phyloP scores from a whole-genome alignment of 2,329 filamentous ascomycete genomes.

The Sclerotinia sclerotiorum region DNA sequence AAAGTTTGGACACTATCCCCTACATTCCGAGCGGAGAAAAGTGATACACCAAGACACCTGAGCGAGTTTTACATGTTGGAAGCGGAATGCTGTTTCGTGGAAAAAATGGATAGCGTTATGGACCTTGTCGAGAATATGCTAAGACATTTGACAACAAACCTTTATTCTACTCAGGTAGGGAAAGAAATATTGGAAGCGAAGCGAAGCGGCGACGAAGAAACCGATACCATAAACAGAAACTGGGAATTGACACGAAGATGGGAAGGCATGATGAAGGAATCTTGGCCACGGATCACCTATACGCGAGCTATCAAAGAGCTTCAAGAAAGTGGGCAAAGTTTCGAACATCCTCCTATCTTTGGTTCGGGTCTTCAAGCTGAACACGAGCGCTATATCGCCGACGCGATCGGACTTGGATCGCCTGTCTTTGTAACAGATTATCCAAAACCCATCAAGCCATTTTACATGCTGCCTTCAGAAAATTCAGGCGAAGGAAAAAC shows the following conservation, averaged over 20 bases:
- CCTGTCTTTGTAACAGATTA: slow-evolving; percentile 95
- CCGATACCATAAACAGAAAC: slow-evolving; percentile 8
- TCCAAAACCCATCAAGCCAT: slow-evolving; percentile 84
- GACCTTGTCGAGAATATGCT: slow-evolving; percentile 78
- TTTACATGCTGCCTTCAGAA: slow-evolving; percentile 72
- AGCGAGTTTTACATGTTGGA: slow-evolving; percentile 99
- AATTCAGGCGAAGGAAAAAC: slow-evolving; percentile 13
- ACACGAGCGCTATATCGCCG: slow-evolving; percentile 86
- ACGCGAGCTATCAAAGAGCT: slow-evolving; percentile 72
- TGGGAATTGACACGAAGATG: slow-evolving; percentile 66
- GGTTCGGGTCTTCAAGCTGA: slow-evolving; percentile 78
- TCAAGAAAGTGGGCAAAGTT: slow-evolving; percentile 56
- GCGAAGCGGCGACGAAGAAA: slow-evolving; percentile 21
- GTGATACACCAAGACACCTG: slow-evolving; percentile 88
- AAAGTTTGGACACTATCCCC: slow-evolving; percentile 94
- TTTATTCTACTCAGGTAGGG: slow-evolving; percentile 48
- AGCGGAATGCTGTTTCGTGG: slow-evolving; percentile 79
- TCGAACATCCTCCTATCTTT: slow-evolving; percentile 70
- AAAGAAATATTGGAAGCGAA: slow-evolving; percentile 48
- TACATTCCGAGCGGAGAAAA: slow-evolving; percentile 89
- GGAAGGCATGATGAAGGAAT: slow-evolving; percentile 58
- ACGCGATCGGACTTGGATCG: slow-evolving; percentile 50
- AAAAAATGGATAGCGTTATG: slow-evolving; percentile 71
- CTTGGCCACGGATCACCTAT: slow-evolving; percentile 84
- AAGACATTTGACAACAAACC: slow-evolving; percentile 51